Conservation (phyloP, 2,329 filamentous ascomycete species). For the Neofusicoccum laricinum region DNA sequence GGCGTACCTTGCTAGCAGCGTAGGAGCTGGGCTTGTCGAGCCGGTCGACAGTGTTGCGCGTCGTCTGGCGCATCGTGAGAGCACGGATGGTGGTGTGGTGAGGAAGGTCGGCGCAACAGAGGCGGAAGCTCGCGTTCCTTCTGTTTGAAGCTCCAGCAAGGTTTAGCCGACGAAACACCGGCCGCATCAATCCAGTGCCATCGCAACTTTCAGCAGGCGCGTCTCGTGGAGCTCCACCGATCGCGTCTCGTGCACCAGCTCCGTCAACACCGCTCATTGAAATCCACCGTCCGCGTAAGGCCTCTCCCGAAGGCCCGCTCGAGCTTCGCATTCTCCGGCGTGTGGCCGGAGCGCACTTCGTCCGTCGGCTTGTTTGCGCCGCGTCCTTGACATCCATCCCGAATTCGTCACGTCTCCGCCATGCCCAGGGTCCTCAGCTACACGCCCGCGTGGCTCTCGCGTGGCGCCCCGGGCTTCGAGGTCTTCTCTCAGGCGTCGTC, state of each 20-base stretch:
- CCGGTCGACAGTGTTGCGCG: slow-evolving; percentile 76
- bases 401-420: background rate
- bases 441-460: slow-evolving; percentile 82
- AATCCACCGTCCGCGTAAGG: background rate
- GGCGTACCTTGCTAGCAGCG: slow-evolving; percentile 71
- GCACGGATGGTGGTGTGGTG: background rate
- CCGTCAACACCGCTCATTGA: background rate
- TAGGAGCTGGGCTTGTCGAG: slow-evolving; percentile 95
- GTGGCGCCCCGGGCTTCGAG: slow-evolving; percentile 71
- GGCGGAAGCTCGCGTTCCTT: slow-evolving; percentile 5
- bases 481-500: slow-evolving; percentile 62
- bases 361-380: background rate
- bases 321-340: background rate
- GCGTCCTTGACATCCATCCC: background rate
- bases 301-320: background rate
- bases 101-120: background rate
- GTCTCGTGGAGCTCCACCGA: background rate
- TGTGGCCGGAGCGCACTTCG: background rate
- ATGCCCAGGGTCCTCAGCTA: slow-evolving; percentile 89
- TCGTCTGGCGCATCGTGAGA: slow-evolving; percentile 44
- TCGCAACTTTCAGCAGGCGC: slow-evolving; percentile 9
- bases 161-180: slow-evolving; percentile 1
- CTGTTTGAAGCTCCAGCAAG: slow-evolving; percentile 1
- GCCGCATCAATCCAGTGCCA: background rate
- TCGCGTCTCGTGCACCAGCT: background rate